Percentiles rank a stretch among this genome's conserved stretches.
Conservation (phyloP, 352 stramenopile genomes). For the Pythium dissotocum region DNA sequence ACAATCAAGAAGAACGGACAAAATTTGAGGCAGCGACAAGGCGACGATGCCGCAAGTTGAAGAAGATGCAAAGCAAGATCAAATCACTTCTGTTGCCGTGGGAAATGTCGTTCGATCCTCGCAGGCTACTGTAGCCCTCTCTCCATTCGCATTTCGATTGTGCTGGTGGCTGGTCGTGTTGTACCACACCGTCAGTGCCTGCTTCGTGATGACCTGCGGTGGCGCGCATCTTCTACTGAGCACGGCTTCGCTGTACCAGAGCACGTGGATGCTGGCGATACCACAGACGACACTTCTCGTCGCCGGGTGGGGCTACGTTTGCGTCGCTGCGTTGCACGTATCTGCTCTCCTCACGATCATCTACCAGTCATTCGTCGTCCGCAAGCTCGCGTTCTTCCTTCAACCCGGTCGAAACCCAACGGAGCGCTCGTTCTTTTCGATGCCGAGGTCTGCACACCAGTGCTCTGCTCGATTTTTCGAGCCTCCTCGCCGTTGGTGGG, state of each 20-base stretch:
- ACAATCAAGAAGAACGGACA: neutral
- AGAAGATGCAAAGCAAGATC: neutral
- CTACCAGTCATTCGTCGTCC: neutral
- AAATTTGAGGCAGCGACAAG: neutral
- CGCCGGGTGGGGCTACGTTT: neutral
- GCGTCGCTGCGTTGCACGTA: neutral
- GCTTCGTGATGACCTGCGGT: neutral
- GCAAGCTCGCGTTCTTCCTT: neutral
- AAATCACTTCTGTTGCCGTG: neutral
- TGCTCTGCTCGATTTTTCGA: neutral
- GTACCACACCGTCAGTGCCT: neutral
- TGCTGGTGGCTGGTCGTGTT: neutral
- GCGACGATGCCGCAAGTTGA: neutral
- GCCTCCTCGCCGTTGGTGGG: neutral
- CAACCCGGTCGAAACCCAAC: neutral
- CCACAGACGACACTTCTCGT: neutral
- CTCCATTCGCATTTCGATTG: neutral
- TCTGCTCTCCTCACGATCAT: neutral
- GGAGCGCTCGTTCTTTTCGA: neutral
- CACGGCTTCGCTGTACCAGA: neutral
- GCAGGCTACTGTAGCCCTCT: neutral
- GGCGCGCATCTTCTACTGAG: neutral
- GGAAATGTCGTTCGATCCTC: neutral
- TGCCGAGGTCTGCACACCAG: neutral
- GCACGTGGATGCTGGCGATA: neutral